Evolutionary conservation across 2,329 filamentous ascomycete species (phyloP), one percentile per base, ranked within the genome.

Genomic region (Neopestalotiopsis clavispora): DNA sequence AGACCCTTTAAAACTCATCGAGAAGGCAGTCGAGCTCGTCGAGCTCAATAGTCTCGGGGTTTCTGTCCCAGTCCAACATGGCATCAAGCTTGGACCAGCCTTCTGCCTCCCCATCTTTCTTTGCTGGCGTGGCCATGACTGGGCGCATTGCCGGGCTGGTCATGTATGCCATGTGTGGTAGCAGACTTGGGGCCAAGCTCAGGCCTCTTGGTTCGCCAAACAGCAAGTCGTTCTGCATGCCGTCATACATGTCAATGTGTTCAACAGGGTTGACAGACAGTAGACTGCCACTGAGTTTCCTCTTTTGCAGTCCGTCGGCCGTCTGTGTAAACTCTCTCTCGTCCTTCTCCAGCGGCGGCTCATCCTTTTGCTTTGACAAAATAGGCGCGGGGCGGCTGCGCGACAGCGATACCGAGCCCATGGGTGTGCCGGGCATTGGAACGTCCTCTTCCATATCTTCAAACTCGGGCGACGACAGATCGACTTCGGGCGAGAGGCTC

Each of bases 281-380:
- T 40, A 83, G 70, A 56, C 84, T 83, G 34, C 85, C 84, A 59
- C 79, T 85, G 28, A 90, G 82, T 75, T 90, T 91, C 70, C 87
- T 84, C 78, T 89, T 90, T 75, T 89, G 93, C 74, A 98, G 88
- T 63, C 92, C 94, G 73, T 94, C 93, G 17, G 96, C 96, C 1
- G 95, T 98, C 81, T 97, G 94, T 6, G 95, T 98, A 78, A 99
- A 99, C 80, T 98, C 96, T 77, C 92, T 93, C 84, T 98, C 95
- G 75, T 98, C 95, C 75, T 93, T 94, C 82, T 98, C 95, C 49
- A 98, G 86, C 17, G 94, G 94, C 65, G 95, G 95, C 72, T 94
- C 96, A 30, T 92, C 90, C 69, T 93, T 90, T 70, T 90, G 86
- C 74, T 91, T 88, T 63, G 84, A 80, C 65, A 86, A 82, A 70